Evolutionary conservation across 2,329 filamentous ascomycete genomes (phyloP).

Genomic region (Aspergillus clavatus): DNA sequence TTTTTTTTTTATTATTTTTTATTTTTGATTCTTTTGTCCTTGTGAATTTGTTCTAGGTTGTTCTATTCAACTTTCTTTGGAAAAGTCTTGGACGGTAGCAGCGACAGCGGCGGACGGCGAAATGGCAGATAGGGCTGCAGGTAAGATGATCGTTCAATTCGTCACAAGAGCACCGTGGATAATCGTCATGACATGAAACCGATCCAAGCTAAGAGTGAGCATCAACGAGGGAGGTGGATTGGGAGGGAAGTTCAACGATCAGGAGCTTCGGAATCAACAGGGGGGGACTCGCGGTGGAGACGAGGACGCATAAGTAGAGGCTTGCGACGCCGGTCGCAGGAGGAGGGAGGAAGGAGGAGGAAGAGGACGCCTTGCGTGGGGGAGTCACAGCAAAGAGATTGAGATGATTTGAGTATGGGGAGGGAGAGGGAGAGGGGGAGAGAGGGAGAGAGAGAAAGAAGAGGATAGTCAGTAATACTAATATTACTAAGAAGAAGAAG

Average conservation of each 20-base stretch:
- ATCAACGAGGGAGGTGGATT: constrained; percentile 8
- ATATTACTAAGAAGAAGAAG: no score
- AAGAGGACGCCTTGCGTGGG: no score
- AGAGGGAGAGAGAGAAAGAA: constrained; percentile 11
- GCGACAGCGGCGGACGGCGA: no score
- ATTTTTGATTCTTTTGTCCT: no score
- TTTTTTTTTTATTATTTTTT: neutral
- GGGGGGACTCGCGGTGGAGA: constrained; percentile 8
- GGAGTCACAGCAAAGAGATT: no score
- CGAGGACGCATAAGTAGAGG: constrained; percentile 20
- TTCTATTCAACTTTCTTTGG: no score
- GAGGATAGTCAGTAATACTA: constrained; percentile 2
- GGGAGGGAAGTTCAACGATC: constrained; percentile 17
- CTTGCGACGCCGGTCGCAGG: constrained; percentile 19
- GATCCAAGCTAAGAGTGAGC: constrained; percentile 1
- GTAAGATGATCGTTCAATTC: constrained; percentile 15
- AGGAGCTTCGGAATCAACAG: constrained; percentile 11
- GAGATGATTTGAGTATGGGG: constrained; percentile 1
- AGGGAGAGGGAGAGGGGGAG: constrained; percentile 5
- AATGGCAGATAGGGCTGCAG: neutral
- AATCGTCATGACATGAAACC: constrained; percentile 3
- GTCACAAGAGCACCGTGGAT: constrained; percentile 16
- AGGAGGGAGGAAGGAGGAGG: constrained; percentile 3
- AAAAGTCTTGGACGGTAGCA: no score
- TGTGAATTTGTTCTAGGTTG: no score